Base-by-base conservation (phyloP, 345 rosid species). In the Ceriops tagal region DNA sequence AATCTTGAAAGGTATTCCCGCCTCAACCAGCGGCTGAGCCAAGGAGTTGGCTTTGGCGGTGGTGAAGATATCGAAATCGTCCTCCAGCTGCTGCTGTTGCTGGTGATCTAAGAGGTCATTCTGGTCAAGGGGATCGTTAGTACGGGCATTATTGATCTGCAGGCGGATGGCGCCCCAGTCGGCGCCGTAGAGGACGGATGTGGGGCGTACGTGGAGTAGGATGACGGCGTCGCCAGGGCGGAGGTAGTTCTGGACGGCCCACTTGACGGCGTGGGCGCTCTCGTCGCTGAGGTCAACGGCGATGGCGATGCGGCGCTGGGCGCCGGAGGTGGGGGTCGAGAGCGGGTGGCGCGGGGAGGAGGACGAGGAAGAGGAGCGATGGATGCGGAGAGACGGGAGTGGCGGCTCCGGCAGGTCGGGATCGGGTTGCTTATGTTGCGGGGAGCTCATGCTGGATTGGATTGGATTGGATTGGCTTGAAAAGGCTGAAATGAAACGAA, bases 111-210 rank as follows among this genome's bases (percentile, higher is more conserved):
- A 11, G 62, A 21, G 64, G 78, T 0, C 58, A 74, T 60, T 68
- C 70, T 37, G 11, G 55, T 22, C 35, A 1, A 67, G 15, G 43
- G 31, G n/a, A n/a, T 80, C 35, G 46, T 43, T 62, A 4, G 76
- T 46, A 66, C 73, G 70, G 60, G 66, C 70, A 37, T 53, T 27
- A 71, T 76, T 26, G 76, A 56, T 71, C 19, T 66, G 84, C 77
- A 73, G 83, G 67, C 88, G 84, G 15, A 89, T 84, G 4, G 97
- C 92, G 18, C 97, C 98, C 98, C 97, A 95, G 37, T 95, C 97
- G 53, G 97, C 98, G 64, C 98, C 98, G 69, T 79, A 95, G 61
- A 95, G 93, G 39, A 88, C 91, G 71, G 96, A 88, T 59, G 80
- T 77, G 10, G 73, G 80, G 32, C 73, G 76, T 34, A 77, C 73